Conservation (phyloP, 2,329 filamentous ascomycete species). For the Colletotrichum sp. region DNA sequence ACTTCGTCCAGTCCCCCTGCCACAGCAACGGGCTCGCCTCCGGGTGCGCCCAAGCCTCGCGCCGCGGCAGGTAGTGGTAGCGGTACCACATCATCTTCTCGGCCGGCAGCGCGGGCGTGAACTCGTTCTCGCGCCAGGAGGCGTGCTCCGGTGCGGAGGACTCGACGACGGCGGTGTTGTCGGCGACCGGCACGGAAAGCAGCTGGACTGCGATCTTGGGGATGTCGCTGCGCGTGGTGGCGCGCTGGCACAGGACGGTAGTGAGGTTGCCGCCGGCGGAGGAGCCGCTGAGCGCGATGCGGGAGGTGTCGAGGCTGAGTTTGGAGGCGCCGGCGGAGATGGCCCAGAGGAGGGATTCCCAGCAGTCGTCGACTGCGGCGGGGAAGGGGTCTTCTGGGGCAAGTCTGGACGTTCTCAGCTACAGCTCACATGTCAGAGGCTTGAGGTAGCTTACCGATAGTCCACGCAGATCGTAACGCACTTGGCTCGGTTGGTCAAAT, state of each 20-base stretch:
- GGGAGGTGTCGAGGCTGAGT: conserved; percentile 45
- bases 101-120: conserved; percentile 56
- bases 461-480: conserved; percentile 61
- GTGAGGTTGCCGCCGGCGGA: conserved; percentile 60
- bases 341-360: conserved; percentile 59
- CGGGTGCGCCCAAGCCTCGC: conserved; percentile 48
- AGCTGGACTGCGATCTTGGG: conserved; percentile 45
- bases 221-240: conserved; percentile 40
- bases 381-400: conserved; percentile 63
- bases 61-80: conserved; percentile 58
- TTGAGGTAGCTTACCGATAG: conserved; percentile 48
- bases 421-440: background rate
- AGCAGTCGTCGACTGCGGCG: conserved; percentile 61
- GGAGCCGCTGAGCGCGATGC: conserved; percentile 44
- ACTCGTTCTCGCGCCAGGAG: conserved; percentile 56
- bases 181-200: conserved; percentile 62
- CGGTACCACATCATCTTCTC: conserved; percentile 67
- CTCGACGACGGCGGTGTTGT: conserved; percentile 61
- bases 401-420: conserved; percentile 40
- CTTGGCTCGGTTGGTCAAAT: conserved; percentile 53
- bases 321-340: conserved; percentile 28
- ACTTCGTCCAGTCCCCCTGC: conserved; percentile 49
- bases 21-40: conserved; percentile 62
- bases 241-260: conserved; percentile 57
- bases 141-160: conserved; percentile 36